Evolutionary conservation across 495 filamentous ascomycete species (phyloP).

Genomic region (Podospora conica): DNA sequence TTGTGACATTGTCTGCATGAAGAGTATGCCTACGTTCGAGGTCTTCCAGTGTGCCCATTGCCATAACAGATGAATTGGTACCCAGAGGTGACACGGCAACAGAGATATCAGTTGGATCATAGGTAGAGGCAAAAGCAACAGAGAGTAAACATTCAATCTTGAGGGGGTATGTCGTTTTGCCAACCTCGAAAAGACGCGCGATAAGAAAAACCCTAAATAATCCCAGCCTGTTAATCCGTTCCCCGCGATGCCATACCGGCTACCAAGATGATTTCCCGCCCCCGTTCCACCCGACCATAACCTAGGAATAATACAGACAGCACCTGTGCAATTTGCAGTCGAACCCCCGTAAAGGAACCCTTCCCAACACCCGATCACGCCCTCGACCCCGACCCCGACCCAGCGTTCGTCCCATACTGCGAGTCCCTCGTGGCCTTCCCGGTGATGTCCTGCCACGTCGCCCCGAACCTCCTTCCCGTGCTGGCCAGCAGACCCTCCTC

Average conservation of each 20-base stretch:
- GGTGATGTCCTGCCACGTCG: constrained; percentile 84
- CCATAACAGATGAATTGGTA: too few relatives aligned
- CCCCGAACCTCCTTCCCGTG: constrained; percentile 70
- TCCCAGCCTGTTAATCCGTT: neutral
- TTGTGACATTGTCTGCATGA: too few relatives aligned
- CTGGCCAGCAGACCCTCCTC: constrained; percentile 85
- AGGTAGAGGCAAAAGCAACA: neutral
- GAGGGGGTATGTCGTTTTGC: neutral
- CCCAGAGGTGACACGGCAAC: too few relatives aligned
- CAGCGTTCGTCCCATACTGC: constrained; percentile 10
- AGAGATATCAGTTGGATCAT: neutral
- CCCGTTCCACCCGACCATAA: neutral
- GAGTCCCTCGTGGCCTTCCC: constrained; percentile 31
- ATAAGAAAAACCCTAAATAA: neutral
- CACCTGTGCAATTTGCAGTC: neutral
- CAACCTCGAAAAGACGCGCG: neutral
- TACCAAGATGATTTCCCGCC: neutral
- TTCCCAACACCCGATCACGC: neutral
- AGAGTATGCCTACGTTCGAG: too few relatives aligned
- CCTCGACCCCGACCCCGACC: constrained; percentile 1
- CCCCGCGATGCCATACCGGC: neutral
- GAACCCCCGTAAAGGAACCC: neutral
- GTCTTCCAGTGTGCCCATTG: too few relatives aligned
- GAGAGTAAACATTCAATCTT: neutral
- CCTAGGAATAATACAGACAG: neutral